Evolutionary conservation across 228 moss, liverwort and hornwort species (phyloP), one percentile per base, ranked within the genome.

Genomic region (Sphagnum fallax): DNA sequence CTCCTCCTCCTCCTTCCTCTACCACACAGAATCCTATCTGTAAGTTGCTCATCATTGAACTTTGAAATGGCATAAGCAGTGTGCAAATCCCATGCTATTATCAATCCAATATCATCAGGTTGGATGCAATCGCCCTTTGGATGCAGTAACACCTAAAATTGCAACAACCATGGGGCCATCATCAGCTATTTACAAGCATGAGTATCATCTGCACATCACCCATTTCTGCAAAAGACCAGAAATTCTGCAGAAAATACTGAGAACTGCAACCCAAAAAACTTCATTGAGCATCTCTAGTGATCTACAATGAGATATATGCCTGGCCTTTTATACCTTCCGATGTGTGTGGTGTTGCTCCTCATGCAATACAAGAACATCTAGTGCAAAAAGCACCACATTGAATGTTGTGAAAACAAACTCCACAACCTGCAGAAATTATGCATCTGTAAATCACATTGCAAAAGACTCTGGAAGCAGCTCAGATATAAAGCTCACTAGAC

Each of bases 51-150:
- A 9, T 53, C 11, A 8, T 76, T 58, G 52, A 73, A 77, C 16
- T 55, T 5, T 4, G 85, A 79, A 52, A 85, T 79, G 55, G 76
- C 64, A 69, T 75, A 77, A 14, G 85, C 82, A 50, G 55, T 75
- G 48, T 72, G 64, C 5, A 85, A 60, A n/a, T 85, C 74, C 51
- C 67, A 73, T 49, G 82, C 74, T 13, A 85, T 85, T n/a, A 81
- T 72, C 47, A 85, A 70, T 60, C 85, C 85, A 16, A 85, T 75
- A 66, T 85, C 85, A 61, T 77, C 79, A 70, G 58, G 76, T 61
- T 76, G 76, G 61, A 85, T 77, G 15, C 62, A 10, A 11, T 79
- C 72, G 10, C 77, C 85, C 66, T 74, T 79, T 9, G 85, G 85
- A 55, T 76, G 81, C 63, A 82, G 76, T 59, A 82, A 64, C 50